Evolutionary conservation across 345 rosid species (phyloP).

Genomic region (Citrus medica): DNA sequence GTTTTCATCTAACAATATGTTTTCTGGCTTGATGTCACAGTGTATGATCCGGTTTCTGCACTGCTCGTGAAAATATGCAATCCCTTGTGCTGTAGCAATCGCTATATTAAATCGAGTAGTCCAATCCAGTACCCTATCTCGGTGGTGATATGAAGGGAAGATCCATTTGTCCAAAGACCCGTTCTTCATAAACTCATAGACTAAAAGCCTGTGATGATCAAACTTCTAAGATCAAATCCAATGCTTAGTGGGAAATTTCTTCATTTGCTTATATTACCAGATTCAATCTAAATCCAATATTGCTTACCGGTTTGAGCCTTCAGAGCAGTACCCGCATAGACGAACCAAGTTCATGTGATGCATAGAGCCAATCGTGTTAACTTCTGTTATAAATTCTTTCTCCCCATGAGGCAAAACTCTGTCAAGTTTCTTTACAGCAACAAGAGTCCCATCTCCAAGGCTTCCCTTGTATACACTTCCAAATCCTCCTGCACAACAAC

Average conservation of each 20-base stretch:
- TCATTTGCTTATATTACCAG: not conserved
- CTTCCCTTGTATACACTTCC: conserved; percentile 77
- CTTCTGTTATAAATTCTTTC: conserved; percentile 74
- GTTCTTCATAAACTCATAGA: conserved; percentile 75
- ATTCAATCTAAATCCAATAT: not conserved
- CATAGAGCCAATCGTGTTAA: conserved; percentile 79
- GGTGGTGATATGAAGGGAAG: conserved; percentile 32
- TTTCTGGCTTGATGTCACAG: conserved; percentile 74
- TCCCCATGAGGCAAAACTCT: conserved; percentile 67
- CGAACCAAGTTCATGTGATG: conserved; percentile 84
- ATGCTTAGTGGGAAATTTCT: not conserved
- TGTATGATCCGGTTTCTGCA: conserved; percentile 67
- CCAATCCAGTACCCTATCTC: conserved; percentile 51
- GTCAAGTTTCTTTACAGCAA: conserved; percentile 76
- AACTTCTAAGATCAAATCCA: not conserved
- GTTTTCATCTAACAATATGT: conserved; percentile 54
- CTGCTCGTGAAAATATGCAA: conserved; percentile 75
- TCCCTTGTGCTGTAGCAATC: conserved; percentile 63
- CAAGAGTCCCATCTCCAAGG: conserved; percentile 41
- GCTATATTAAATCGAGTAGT: conserved; percentile 54
- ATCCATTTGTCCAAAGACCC: conserved; percentile 81
- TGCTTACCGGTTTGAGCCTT: conserved; percentile 62
- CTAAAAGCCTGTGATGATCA: conserved; percentile 49
- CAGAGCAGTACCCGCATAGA: conserved; percentile 72
- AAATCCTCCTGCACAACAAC: conserved; percentile 56